Base-by-base conservation (phyloP, 495 filamentous ascomycete genomes). In the Penicillium coffeae region DNA sequence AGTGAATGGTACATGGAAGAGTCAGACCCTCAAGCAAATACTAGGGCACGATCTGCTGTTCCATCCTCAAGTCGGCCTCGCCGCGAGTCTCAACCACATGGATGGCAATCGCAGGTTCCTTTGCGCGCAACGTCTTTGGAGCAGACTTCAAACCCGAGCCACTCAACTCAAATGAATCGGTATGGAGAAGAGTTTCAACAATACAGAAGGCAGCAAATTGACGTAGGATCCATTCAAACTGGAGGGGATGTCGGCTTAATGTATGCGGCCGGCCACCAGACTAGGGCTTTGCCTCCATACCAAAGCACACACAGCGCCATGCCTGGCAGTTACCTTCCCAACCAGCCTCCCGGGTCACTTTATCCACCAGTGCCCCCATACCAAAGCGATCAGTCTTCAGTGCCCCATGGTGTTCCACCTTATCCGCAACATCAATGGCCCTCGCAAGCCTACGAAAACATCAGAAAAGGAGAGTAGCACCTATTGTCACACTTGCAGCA, bases 81-180 rank as follows among this genome's bases (percentile, higher is more conserved):
- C 8, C 34, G 21, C 10, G 13, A 32, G 2, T 51, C 59, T 36
- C 59, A 55, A 33, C 39, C 45, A 3, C 43, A 57, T 22, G 56
- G 60, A 7, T 65, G 62, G 62, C 59, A 50, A 18, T 41, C 50
- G 44, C 59, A 57, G 19, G 21, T 38, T 3, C 47, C 38, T 19
- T 51, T 50, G n/a, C 51, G 59, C 10, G 59, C 61, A 9, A 44
- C 51, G 7, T 58, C 59, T 2, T 40, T 62, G 8, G 51, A 50
- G 6, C 58, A 50, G 18, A 14, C 53, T 9, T 55, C 59, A 1
- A 47, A 62, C 12, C 22, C 54, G 2, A 56, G 56, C 4, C 54
- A 47, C 1, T 45, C 51, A 1, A 33, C 16, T 36, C 55, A 42
- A 8, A 51, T 64, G 38, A 54, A 62, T 7, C 21, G 56, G 8